These are phyloP conservation scores for Tylopilus subfusipes DNA, from an alignment of 768 basidiomycete genomes.

Conservation along the genomic window DNA sequence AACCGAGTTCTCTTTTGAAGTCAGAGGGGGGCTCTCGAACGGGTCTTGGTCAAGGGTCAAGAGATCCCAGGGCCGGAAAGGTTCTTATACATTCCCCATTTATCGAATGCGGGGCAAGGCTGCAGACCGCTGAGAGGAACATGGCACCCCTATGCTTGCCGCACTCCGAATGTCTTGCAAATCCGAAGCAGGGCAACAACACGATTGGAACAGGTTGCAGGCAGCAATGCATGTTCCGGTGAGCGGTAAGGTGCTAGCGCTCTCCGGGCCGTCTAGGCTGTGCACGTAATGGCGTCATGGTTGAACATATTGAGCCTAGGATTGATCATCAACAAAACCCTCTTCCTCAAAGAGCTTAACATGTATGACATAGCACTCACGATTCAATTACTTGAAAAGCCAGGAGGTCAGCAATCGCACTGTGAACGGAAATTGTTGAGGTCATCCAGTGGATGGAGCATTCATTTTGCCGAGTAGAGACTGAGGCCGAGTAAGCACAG, in stretches of 20 bases:
- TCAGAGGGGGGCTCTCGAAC: constrained; percentile 19
- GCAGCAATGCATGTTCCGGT: constrained; percentile 29
- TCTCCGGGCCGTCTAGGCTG: constrained; percentile 25
- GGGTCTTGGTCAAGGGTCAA: constrained; percentile 25
- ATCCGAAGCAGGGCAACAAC: constrained; percentile 32
- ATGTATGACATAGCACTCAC: constrained; percentile 15
- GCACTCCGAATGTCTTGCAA: constrained; percentile 28
- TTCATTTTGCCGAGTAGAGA: constrained; percentile 16
- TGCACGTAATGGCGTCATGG: constrained; percentile 27
- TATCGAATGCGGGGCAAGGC: constrained; percentile 22
- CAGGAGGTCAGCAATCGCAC: constrained; percentile 4
- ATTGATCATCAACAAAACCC: constrained; percentile 29
- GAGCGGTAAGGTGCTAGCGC: constrained; percentile 26
- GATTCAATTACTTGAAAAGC: constrained; percentile 11
- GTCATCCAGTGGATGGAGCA: constrained; percentile 12
- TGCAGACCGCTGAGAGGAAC: constrained; percentile 20
- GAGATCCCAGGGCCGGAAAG: constrained; percentile 23
- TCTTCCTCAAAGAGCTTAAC: constrained; percentile 32
- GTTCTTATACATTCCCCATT: constrained; percentile 28
- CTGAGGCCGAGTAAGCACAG: constrained; percentile 6
- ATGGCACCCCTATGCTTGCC: constrained; percentile 29
- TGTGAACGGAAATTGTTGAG: constrained; percentile 27
- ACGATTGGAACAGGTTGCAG: constrained; percentile 31
- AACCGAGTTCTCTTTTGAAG: constrained; percentile 19
- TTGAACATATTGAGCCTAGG: constrained; percentile 15